phyloP scores from a whole-genome alignment of 176 grass and related monocot genomes.

The Bothriochloa decipiens region DNA sequence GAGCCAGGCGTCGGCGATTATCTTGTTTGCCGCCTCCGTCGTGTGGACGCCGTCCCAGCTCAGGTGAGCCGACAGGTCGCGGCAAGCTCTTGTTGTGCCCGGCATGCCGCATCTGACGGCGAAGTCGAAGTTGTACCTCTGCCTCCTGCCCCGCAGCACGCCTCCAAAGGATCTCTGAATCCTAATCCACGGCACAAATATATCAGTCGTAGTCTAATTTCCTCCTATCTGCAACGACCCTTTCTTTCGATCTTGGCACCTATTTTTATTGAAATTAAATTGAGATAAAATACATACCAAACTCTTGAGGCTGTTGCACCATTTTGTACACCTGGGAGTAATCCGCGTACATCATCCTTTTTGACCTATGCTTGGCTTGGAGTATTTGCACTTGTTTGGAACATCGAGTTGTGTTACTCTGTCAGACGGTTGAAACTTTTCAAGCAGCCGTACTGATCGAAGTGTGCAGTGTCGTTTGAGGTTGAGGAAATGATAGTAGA shows the following conservation, averaged over 20 bases:
- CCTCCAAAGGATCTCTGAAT: conserved; percentile 33
- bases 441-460: conserved; percentile 42
- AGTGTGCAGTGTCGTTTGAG: not conserved
- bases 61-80: conserved; percentile 27
- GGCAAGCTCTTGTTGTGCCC: conserved; percentile 41
- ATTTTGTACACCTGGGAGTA: conserved; percentile 38
- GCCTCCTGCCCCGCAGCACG: conserved; percentile 48
- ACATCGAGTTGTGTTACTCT: conserved; percentile 41
- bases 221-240: not conserved
- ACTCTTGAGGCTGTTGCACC: conserved; percentile 34
- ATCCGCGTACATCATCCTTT: conserved; percentile 53
- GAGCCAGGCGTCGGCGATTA: conserved; percentile 49
- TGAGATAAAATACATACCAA: conserved; percentile 3
- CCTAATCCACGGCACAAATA: conserved; percentile 12
- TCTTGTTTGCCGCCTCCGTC: conserved; percentile 51
- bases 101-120: conserved; percentile 39
- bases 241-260: not conserved
- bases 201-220: not conserved
- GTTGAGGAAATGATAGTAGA: not conserved
- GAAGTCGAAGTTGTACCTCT: conserved; percentile 46
- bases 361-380: conserved; percentile 4
- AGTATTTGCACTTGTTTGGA: conserved; percentile 16
- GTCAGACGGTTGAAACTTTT: conserved; percentile 42
- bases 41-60: conserved; percentile 67
- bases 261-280: not conserved